Evolutionary conservation across 2,329 filamentous ascomycete species (phyloP).

Genomic region (Fusarium odoratissimum): DNA sequence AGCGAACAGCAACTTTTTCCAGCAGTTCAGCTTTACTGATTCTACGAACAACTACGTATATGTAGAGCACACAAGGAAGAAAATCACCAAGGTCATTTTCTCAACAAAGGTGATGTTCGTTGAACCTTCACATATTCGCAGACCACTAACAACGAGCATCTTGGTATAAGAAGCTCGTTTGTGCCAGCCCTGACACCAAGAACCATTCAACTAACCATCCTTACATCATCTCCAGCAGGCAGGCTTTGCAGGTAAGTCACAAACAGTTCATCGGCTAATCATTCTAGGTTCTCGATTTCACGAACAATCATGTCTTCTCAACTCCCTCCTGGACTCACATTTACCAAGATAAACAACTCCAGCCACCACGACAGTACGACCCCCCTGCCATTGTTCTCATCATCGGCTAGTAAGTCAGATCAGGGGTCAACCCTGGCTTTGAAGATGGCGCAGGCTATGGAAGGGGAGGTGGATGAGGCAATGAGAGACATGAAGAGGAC

Average conservation of each 20-base stretch:
- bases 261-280: neutral
- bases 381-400: neutral
- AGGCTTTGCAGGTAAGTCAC: constrained; percentile 12
- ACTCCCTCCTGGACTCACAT: neutral
- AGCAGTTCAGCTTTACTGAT: neutral
- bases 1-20: neutral
- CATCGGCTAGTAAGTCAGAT: neutral
- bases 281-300: neutral
- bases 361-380: neutral
- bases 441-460: constrained; percentile 7
- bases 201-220: neutral
- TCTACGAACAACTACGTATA: constrained; percentile 1
- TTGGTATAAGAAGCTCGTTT: constrained; percentile 3
- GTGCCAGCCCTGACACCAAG: neutral
- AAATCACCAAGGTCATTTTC: neutral
- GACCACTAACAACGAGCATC: neutral
- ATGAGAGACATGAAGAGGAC: constrained; percentile 3
- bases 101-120: neutral
- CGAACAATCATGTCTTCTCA: constrained; percentile 14
- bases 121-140: neutral
- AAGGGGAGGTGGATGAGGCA: constrained; percentile 11
- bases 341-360: neutral
- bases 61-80: neutral
- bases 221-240: neutral
- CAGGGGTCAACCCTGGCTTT: neutral